Evolutionary conservation across 1,284 basidiomycete species (phyloP).

Genomic region (Malassezia dermatis): DNA sequence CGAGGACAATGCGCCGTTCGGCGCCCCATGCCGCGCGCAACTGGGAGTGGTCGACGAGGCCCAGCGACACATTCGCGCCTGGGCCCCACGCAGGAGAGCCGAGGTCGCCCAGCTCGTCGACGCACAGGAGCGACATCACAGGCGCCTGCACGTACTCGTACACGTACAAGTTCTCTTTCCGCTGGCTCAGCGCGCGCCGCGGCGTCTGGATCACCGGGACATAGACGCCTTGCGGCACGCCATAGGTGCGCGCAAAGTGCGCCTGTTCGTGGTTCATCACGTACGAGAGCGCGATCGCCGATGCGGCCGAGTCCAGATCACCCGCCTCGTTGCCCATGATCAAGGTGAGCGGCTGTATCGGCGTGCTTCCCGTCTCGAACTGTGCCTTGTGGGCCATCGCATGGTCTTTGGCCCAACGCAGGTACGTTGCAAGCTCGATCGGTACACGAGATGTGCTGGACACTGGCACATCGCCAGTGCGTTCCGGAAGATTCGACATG

Average conservation of each 20-base stretch:
- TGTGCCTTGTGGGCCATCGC: not conserved
- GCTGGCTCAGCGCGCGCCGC: slow-evolving; percentile 61
- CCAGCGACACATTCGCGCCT: slow-evolving; percentile 19
- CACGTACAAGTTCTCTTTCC: slow-evolving; percentile 63
- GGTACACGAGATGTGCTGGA: not conserved
- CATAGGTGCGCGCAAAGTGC: slow-evolving; percentile 16
- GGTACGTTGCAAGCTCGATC: not conserved
- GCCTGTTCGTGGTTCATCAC: slow-evolving; percentile 22
- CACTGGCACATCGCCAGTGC: not conserved
- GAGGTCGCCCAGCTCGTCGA: slow-evolving; percentile 25
- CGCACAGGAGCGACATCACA: slow-evolving; percentile 17
- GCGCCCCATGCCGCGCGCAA: slow-evolving; percentile 26
- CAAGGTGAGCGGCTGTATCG: slow-evolving; percentile 19
- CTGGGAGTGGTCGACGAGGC: slow-evolving; percentile 28
- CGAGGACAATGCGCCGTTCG: slow-evolving; percentile 55
- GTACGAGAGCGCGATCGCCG: slow-evolving; percentile 34
- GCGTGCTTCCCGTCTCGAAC: not conserved
- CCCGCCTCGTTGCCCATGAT: slow-evolving; percentile 46
- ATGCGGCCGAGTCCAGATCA: slow-evolving; percentile 41
- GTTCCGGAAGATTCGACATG: not conserved
- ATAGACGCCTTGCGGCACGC: slow-evolving; percentile 19
- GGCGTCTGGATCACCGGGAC: slow-evolving; percentile 67
- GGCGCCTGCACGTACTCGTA: slow-evolving; percentile 20
- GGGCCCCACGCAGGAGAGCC: slow-evolving; percentile 17
- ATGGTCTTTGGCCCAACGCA: slow-evolving; percentile 9